A percentile compares a stretch with the other conserved stretches of the same genome.
phyloP scores from a whole-genome alignment of 139 green algal genomes.

The Chlorokybus atmophyticus region DNA sequence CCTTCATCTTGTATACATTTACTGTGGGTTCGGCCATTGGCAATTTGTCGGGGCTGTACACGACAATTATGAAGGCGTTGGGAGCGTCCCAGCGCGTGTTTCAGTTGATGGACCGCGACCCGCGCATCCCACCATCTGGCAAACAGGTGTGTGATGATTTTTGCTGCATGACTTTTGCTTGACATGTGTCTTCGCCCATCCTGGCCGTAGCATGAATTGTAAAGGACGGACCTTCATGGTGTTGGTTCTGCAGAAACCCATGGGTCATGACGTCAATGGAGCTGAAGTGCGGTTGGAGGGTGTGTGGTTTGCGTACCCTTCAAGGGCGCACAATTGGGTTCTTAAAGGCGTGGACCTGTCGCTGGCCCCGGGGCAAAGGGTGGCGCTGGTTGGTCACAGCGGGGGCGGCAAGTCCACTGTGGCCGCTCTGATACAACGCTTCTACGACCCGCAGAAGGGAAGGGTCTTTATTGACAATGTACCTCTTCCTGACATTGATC shows the following conservation, averaged over 20 bases:
- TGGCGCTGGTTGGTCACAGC: constrained; percentile 18
- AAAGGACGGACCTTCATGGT: not conserved
- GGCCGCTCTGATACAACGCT: constrained; percentile 79
- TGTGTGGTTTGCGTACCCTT: constrained; percentile 31
- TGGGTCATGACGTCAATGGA: no score
- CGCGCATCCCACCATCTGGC: no score
- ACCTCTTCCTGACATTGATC: constrained; percentile 11
- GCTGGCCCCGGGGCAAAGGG: not conserved
- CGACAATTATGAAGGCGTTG: constrained; percentile 12
- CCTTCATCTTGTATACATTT: constrained; percentile 17
- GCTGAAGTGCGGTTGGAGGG: constrained; percentile 10
- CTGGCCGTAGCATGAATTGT: no score
- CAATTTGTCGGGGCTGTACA: constrained; percentile 11
- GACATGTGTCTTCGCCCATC: no score
- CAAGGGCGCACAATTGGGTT: constrained; percentile 15
- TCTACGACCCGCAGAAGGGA: constrained; percentile 56
- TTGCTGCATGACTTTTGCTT: no score
- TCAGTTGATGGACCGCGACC: constrained; percentile 18
- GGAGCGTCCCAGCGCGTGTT: constrained; percentile 18
- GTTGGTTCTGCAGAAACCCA: not conserved
- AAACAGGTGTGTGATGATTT: no score
- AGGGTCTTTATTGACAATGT: constrained; percentile 9
- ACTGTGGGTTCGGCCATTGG: constrained; percentile 16
- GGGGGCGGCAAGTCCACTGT: constrained; percentile 45
- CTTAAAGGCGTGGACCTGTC: constrained; percentile 18